Evolutionary conservation across 495 filamentous ascomycete species (phyloP).

Genomic region (Neurospora discreta): DNA sequence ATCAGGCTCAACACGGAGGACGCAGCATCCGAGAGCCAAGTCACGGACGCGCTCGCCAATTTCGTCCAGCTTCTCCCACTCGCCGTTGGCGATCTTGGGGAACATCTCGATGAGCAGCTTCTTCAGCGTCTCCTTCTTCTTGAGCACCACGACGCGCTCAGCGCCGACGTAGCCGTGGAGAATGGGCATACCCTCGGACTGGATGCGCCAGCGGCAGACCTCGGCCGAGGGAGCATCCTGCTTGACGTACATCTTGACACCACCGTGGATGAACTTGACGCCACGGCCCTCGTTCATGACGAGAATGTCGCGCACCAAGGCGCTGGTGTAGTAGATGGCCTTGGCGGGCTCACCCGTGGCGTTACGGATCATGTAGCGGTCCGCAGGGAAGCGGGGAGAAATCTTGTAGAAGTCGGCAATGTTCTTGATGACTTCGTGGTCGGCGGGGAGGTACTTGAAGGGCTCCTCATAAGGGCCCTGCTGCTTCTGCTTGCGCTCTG

Average conservation of each 20-base stretch:
- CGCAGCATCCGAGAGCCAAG: constrained; percentile 83
- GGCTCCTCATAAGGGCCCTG: constrained; percentile 63
- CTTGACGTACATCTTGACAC: constrained; percentile 97
- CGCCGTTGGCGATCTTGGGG: constrained; percentile 58
- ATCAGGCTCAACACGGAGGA: constrained; percentile 68
- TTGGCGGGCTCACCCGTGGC: constrained; percentile 68
- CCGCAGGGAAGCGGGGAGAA: constrained; percentile 68
- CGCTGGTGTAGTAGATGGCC: constrained; percentile 89
- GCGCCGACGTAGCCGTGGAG: constrained; percentile 80
- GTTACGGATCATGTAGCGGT: constrained; percentile 94
- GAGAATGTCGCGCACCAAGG: constrained; percentile 75
- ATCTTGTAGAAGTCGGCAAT: constrained; percentile 78
- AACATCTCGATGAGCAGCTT: constrained; percentile 89
- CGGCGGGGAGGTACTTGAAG: constrained; percentile 71
- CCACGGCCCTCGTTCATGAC: constrained; percentile 72
- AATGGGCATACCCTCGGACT: constrained; percentile 83
- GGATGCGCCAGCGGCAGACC: constrained; percentile 87
- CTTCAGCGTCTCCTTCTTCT: constrained; percentile 62
- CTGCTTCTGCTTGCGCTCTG: constrained; percentile 25
- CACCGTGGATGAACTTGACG: constrained; percentile 91
- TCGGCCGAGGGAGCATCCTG: constrained; percentile 79
- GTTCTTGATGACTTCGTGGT: constrained; percentile 60
- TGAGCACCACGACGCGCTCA: constrained; percentile 60
- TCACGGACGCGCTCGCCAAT: constrained; percentile 74
- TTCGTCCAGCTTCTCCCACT: constrained; percentile 68